Evolutionary conservation across 192 early-diverging fungal species (phyloP), one percentile per base, ranked within the genome.

Genomic region (Coemansia sp.): DNA sequence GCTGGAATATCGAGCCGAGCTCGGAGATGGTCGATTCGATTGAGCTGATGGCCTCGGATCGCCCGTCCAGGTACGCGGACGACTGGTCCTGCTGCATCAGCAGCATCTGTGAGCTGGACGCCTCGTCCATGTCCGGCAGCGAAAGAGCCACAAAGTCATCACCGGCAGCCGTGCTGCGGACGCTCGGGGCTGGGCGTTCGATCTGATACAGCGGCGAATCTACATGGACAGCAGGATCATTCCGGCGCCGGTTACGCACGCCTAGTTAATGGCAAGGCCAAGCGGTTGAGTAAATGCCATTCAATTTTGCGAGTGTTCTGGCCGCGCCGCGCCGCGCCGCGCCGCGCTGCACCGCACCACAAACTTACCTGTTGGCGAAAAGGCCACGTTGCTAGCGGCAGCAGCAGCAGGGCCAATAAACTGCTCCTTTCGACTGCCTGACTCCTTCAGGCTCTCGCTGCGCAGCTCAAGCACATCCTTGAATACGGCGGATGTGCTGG

Each of bases 11-110:
- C 57, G 87, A 85, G 5, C 92, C 92, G 16, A 98, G 86, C 64
- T 99, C 97, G 0, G 95, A 90, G 57, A 99, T 95, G 5, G 97
- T 99, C 9, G 88, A 87, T 70, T 99, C 96, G 63, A 99, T 98
- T 6, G 91, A 91, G 63, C 92, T 91, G 58, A 98, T 96, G 0
- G 96, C 94, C 16, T 89, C 88, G 4, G 89, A 85, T 33, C 97
- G 86, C 59, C 86, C 88, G 58, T 98, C 91, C 38, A 99, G 82
- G 69, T 95, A 94, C 54, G 87, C 85, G 4, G 35, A 16, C 50
- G 87, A 87, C 79, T 90, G 81, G 66, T 77, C 56, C 33, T 87
- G 75, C 58, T 83, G 62, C 27, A 85, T 77, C 32, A 88, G 73
- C 58, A 88, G 74, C 62, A 89, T 83, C 57, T 91, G 88, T 60